phyloP scores from a whole-genome alignment of 257 asterid species.

The Avicennia marina region DNA sequence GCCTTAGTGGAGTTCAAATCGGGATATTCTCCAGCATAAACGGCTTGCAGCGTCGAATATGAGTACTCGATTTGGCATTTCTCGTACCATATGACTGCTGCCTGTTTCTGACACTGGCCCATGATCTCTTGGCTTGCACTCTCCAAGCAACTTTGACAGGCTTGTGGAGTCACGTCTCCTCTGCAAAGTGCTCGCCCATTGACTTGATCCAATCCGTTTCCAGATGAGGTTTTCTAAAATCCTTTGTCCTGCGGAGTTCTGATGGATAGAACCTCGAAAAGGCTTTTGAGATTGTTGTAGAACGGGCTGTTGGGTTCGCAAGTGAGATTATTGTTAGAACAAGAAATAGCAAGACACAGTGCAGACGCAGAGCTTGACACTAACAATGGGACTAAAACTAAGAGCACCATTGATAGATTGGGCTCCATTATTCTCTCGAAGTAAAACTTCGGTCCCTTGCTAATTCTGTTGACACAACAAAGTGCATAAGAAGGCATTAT shows the following conservation, averaged over 20 bases:
- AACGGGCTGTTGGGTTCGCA: conserved; percentile 2
- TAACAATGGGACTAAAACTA: neutral
- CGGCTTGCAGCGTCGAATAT: too few relatives aligned
- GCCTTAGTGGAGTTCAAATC: neutral
- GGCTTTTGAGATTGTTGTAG: conserved; percentile 1
- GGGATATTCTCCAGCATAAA: conserved; percentile 6
- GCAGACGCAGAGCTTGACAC: neutral
- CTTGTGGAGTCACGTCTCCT: neutral
- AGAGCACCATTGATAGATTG: neutral
- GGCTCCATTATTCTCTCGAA: neutral
- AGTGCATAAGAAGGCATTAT: too few relatives aligned
- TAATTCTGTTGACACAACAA: too few relatives aligned
- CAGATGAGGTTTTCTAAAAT: too few relatives aligned
- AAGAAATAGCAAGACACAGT: neutral
- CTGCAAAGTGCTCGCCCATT: too few relatives aligned
- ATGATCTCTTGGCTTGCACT: neutral
- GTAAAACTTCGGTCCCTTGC: too few relatives aligned
- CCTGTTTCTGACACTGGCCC: neutral
- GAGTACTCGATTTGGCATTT: conserved; percentile 14
- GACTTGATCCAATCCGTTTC: too few relatives aligned
- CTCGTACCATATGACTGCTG: neutral
- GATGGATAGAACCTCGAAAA: neutral
- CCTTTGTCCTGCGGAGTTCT: too few relatives aligned
- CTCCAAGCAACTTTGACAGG: neutral
- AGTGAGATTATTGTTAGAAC: neutral